Conservation (phyloP, 306 rosid species). For the Calophaca sinica region DNA sequence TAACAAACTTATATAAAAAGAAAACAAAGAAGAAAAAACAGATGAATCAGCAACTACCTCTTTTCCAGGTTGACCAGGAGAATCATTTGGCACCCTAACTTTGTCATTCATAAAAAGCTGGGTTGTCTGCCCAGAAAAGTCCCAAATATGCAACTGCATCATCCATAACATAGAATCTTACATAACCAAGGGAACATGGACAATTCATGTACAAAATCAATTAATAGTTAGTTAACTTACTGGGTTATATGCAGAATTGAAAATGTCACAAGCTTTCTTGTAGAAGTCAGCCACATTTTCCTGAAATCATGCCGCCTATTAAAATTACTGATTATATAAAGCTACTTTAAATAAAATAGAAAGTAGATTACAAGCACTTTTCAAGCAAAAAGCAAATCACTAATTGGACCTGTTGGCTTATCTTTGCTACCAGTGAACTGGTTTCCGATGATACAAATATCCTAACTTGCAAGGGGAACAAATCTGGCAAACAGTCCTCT, state of each 20-base stretch:
- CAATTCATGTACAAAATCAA: slow-evolving; percentile 24
- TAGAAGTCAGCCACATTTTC: slow-evolving; percentile 65
- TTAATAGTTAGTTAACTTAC: slow-evolving; percentile 61
- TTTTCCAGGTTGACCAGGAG: slow-evolving; percentile 56
- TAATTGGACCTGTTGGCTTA: slow-evolving; percentile 71
- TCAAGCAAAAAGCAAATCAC: slow-evolving; percentile 23
- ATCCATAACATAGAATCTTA: slow-evolving; percentile 44
- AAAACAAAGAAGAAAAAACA: background rate
- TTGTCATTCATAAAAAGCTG: slow-evolving; percentile 63
- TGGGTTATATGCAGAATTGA: slow-evolving; percentile 58
- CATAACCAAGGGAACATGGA: slow-evolving; percentile 40
- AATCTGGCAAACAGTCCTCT: slow-evolving; percentile 60
- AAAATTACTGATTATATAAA: slow-evolving; percentile 28
- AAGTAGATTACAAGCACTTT: background rate
- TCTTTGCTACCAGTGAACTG: slow-evolving; percentile 72
- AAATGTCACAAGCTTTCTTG: slow-evolving; percentile 73
- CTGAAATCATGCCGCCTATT: slow-evolving; percentile 59
- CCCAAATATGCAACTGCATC: slow-evolving; percentile 91
- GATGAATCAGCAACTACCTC: slow-evolving; percentile 61
- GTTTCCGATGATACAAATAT: slow-evolving; percentile 72
- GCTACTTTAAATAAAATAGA: slow-evolving; percentile 33
- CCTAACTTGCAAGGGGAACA: slow-evolving; percentile 78
- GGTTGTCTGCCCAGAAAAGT: slow-evolving; percentile 86
- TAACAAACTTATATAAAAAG: slow-evolving; percentile 5
- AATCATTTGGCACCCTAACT: slow-evolving; percentile 53